These are phyloP conservation scores for Geum urbanum DNA, from an alignment of 306 rosid species.

Conservation along the genomic window DNA sequence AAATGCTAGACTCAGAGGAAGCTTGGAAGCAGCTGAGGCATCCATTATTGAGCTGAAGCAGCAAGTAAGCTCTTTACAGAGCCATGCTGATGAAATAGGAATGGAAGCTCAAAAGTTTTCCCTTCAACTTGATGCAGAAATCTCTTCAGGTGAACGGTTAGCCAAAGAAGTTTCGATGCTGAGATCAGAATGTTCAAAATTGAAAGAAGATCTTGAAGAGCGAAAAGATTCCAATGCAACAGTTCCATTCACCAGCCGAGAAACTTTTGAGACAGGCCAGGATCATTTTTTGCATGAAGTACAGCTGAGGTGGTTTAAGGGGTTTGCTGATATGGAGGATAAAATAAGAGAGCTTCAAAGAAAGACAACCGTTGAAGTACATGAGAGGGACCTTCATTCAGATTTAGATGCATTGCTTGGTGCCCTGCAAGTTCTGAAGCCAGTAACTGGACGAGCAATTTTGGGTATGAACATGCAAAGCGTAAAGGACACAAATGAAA, in stretches of 20 bases:
- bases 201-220: slow-evolving; percentile 68
- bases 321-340: slow-evolving; percentile 69
- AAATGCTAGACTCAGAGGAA: slow-evolving; percentile 54
- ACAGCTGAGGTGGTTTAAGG: slow-evolving; percentile 60
- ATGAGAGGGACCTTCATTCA: slow-evolving; percentile 58
- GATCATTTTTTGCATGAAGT: slow-evolving; percentile 43
- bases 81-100: slow-evolving; percentile 72
- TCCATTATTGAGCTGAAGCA: slow-evolving; percentile 69
- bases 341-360: slow-evolving; percentile 69
- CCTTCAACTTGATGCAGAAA: slow-evolving; percentile 70
- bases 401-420: slow-evolving; percentile 64
- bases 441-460: slow-evolving; percentile 52
- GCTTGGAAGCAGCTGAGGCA: slow-evolving; percentile 70
- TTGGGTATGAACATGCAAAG: slow-evolving; percentile 34
- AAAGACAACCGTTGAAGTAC: slow-evolving; percentile 55
- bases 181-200: slow-evolving; percentile 69
- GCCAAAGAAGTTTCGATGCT: slow-evolving; percentile 62
- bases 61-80: slow-evolving; percentile 62
- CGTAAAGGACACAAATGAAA: slow-evolving; percentile 40
- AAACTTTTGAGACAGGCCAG: slow-evolving; percentile 39
- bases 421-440: slow-evolving; percentile 63
- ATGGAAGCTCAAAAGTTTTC: slow-evolving; percentile 55
- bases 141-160: slow-evolving; percentile 70
- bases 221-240: slow-evolving; percentile 43
- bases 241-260: slow-evolving; percentile 40